A percentile compares a stretch with the other conserved stretches of the same genome.
phyloP scores from a whole-genome alignment of 768 basidiomycete genomes.

The Boletus fagicola region DNA sequence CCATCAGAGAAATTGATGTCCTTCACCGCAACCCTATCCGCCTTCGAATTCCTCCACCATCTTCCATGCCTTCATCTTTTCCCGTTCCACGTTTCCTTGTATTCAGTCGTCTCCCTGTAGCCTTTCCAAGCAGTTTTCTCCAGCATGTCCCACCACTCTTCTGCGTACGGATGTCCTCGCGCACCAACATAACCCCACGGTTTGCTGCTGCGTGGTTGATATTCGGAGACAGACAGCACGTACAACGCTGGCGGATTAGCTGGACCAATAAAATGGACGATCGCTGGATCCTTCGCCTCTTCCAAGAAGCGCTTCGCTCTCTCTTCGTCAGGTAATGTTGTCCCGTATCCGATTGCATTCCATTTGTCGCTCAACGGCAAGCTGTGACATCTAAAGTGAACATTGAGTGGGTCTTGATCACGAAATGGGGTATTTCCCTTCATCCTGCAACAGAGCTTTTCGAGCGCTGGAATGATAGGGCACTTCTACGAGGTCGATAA shows the following conservation, averaged over 20 bases:
- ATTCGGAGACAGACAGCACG: constrained; percentile 17
- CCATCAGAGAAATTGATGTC: not conserved
- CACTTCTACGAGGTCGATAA: constrained; percentile 29
- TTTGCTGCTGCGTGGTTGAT: constrained; percentile 40
- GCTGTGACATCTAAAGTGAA: constrained; percentile 42
- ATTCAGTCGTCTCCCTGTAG: not conserved
- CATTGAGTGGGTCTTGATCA: constrained; percentile 52
- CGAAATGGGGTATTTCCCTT: constrained; percentile 26
- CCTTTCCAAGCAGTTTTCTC: not conserved
- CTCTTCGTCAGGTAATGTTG: constrained; percentile 41
- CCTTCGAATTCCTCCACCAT: not conserved
- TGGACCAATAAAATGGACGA: constrained; percentile 54
- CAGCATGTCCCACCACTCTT: not conserved
- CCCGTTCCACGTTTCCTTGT: not conserved
- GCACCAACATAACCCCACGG: constrained; percentile 52
- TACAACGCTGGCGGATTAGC: constrained; percentile 41
- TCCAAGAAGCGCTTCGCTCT: constrained; percentile 27
- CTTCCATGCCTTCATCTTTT: not conserved
- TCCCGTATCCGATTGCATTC: constrained; percentile 54
- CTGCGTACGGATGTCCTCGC: not conserved
- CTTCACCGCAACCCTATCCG: not conserved
- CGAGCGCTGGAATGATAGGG: constrained; percentile 23
- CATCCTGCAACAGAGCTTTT: constrained; percentile 21
- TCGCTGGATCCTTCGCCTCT: constrained; percentile 37
- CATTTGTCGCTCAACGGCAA: constrained; percentile 37